phyloP scores from a whole-genome alignment of 768 basidiomycete species.

The Calvatia gigantea region DNA sequence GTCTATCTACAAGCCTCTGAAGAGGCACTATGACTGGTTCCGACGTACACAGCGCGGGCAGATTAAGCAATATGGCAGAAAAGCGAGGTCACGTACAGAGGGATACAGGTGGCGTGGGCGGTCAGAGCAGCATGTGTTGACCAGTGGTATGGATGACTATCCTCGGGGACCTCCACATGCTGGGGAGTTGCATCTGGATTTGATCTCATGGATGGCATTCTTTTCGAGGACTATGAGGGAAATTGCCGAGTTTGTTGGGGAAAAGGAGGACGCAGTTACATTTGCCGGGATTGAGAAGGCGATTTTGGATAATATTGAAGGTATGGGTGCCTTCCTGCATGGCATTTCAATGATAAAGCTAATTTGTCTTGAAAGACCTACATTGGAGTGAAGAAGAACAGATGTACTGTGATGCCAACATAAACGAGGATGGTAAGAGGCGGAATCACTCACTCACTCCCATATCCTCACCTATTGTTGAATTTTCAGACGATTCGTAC shows the following conservation, averaged over 20 bases:
- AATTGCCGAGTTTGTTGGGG: slow-evolving; percentile 83
- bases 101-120: slow-evolving; percentile 95
- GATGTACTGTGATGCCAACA: slow-evolving; percentile 91
- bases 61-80: slow-evolving; percentile 85
- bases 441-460: slow-evolving; percentile 1
- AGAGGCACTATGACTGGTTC: slow-evolving; percentile 96
- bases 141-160: slow-evolving; percentile 96
- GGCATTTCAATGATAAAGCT: neutral
- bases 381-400: slow-evolving; percentile 88
- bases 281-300: slow-evolving; percentile 77
- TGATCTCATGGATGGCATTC: slow-evolving; percentile 96
- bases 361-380: slow-evolving; percentile 50
- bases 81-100: slow-evolving; percentile 82
- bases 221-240: slow-evolving; percentile 92
- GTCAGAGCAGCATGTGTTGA: slow-evolving; percentile 81
- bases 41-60: slow-evolving; percentile 90
- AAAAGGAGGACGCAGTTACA: slow-evolving; percentile 77
- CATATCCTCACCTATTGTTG: neutral
- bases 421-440: slow-evolving; percentile 75
- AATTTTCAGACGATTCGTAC: slow-evolving; percentile 75
- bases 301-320: slow-evolving; percentile 82
- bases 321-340: slow-evolving; percentile 34
- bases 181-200: slow-evolving; percentile 90
- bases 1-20: slow-evolving; percentile 79
- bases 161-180: slow-evolving; percentile 86